phyloP scores from a whole-genome alignment of 2,329 filamentous ascomycete genomes.

The Fusarium marasasianum region DNA sequence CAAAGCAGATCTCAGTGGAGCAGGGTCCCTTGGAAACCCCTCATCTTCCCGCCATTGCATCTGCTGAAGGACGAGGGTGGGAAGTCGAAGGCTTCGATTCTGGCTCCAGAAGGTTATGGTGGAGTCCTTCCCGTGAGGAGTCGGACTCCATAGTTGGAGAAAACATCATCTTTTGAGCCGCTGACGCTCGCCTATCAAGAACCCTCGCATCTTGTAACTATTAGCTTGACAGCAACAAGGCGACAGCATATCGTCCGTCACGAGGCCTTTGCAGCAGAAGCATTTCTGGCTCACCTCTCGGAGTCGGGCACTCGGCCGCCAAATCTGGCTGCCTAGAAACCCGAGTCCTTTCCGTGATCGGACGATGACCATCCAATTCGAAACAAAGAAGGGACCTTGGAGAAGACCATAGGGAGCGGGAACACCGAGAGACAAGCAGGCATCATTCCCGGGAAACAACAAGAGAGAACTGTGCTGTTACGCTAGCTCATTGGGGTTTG shows the following conservation, averaged over 20 bases:
- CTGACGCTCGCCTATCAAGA: slow-evolving; percentile 37
- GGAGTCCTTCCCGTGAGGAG: slow-evolving; percentile 44
- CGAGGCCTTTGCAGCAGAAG: neutral
- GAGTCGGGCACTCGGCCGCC: slow-evolving; percentile 3
- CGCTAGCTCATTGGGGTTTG: slow-evolving; percentile 26
- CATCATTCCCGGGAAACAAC: slow-evolving; percentile 41
- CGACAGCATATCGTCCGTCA: neutral
- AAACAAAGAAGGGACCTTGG: slow-evolving; percentile 36
- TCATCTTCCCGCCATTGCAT: slow-evolving; percentile 44
- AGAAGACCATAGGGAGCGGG: slow-evolving; percentile 32
- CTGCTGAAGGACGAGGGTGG: slow-evolving; percentile 38
- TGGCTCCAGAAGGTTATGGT: slow-evolving; percentile 44
- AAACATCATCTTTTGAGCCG: slow-evolving; percentile 38
- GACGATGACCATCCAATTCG: slow-evolving; percentile 32
- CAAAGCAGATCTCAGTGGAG: slow-evolving; percentile 43
- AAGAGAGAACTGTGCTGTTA: slow-evolving; percentile 1
- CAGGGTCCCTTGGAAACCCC: slow-evolving; percentile 40
- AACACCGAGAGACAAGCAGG: slow-evolving; percentile 43
- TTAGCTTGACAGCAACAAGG: slow-evolving; percentile 11
- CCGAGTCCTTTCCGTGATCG: slow-evolving; percentile 30
- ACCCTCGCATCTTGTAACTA: slow-evolving; percentile 18
- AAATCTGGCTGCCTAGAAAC: slow-evolving; percentile 16
- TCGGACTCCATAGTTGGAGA: slow-evolving; percentile 43
- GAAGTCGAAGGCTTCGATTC: slow-evolving; percentile 43
- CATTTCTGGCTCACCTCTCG: neutral